Conservation (phyloP, 495 filamentous ascomycete species). For the Penicillium cinerascens region DNA sequence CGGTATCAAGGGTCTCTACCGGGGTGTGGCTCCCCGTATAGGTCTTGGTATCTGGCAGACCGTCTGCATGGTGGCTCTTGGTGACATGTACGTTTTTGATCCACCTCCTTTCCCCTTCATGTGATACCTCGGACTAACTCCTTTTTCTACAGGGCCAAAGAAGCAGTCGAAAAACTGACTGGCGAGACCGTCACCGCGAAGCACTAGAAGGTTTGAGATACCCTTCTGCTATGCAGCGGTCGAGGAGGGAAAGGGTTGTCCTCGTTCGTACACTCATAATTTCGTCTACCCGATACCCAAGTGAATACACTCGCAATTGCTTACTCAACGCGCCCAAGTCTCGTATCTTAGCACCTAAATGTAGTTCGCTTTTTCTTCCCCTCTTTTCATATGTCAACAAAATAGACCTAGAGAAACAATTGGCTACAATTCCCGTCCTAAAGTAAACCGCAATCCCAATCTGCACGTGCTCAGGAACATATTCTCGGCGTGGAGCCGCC, state of each 20-base stretch:
- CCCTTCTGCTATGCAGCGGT: slow-evolving; percentile 39
- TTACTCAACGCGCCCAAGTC: neutral
- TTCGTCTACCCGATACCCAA: slow-evolving; percentile 25
- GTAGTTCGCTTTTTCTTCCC: neutral
- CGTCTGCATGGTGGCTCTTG: slow-evolving; percentile 98
- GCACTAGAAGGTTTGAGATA: slow-evolving; percentile 71
- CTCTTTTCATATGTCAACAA: neutral
- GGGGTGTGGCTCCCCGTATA: slow-evolving; percentile 89
- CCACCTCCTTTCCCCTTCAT: slow-evolving; percentile 11
- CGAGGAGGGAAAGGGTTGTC: slow-evolving; percentile 3
- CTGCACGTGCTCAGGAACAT: neutral
- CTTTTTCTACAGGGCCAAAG: slow-evolving; percentile 73
- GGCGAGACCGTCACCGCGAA: slow-evolving; percentile 93
- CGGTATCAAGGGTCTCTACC: slow-evolving; percentile 90
- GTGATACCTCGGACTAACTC: slow-evolving; percentile 37
- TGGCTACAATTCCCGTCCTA: neutral
- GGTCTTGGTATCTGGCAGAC: slow-evolving; percentile 98
- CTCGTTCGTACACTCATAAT: slow-evolving; percentile 13
- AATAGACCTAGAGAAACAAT: neutral
- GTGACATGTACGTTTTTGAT: slow-evolving; percentile 79
- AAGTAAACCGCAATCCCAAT: neutral
- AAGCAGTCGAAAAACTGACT: slow-evolving; percentile 94
- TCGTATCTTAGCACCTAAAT: neutral
- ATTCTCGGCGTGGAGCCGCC: neutral
- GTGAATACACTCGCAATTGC: slow-evolving; percentile 17